phyloP scores from a whole-genome alignment of 495 filamentous ascomycete genomes.

The Penicillium simplicissimum region DNA sequence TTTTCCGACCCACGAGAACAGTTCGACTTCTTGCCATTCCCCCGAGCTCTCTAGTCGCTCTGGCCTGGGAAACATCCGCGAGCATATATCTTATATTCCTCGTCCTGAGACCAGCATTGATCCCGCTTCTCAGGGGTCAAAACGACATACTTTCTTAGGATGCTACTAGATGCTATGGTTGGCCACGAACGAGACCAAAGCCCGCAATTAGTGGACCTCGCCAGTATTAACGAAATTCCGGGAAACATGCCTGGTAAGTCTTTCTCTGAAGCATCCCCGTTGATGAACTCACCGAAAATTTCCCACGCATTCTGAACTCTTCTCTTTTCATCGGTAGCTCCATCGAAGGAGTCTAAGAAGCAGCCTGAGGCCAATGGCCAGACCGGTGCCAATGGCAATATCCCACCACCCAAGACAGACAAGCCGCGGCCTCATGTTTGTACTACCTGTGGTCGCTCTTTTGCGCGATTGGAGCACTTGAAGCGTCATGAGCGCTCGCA shows the following conservation, averaged over 20 bases:
- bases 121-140: constrained; percentile 16
- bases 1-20: constrained; percentile 1
- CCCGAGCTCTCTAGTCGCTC: neutral
- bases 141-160: constrained; percentile 20
- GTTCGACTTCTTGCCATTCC: neutral
- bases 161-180: constrained; percentile 47
- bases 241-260: constrained; percentile 48
- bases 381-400: constrained; percentile 28
- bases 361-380: constrained; percentile 38
- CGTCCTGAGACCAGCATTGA: constrained; percentile 9
- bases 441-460: constrained; percentile 87
- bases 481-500: constrained; percentile 98
- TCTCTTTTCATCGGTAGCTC: constrained; percentile 16
- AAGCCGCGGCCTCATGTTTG: constrained; percentile 96
- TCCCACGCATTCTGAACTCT: constrained; percentile 26
- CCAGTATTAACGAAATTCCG: constrained; percentile 49
- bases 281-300: constrained; percentile 5
- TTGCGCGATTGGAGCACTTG: constrained; percentile 93
- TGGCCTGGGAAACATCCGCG: neutral
- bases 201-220: constrained; percentile 44
- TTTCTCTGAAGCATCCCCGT: neutral
- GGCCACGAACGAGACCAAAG: constrained; percentile 38
- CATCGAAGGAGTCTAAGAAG: constrained; percentile 36
- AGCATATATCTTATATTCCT: neutral
- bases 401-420: constrained; percentile 87